Conservation (phyloP, 169 alveolate species). For the Plasmodium vinckei region DNA sequence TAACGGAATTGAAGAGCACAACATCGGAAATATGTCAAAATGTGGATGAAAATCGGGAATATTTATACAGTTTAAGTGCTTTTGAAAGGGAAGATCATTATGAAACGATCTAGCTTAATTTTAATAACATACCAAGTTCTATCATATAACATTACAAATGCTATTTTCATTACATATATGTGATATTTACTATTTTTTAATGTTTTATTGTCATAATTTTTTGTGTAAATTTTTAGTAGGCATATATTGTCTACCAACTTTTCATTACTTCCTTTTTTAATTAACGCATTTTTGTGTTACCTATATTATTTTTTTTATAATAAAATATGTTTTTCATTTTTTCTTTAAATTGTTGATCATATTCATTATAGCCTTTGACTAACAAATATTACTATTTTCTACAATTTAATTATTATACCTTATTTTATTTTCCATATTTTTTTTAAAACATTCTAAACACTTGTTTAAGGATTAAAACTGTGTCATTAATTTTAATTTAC, state of each 20-base stretch:
- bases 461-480: no score
- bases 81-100: conserved; percentile 71
- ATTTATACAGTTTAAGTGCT: conserved; percentile 40
- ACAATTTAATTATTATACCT: no score
- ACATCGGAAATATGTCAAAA: conserved; percentile 70
- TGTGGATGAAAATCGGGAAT: conserved; percentile 67
- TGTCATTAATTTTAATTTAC: no score
- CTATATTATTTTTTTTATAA: no score
- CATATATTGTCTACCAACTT: not conserved
- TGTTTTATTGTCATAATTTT: not conserved
- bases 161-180: not conserved
- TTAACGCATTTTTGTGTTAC: not conserved
- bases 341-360: no score
- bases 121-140: not conserved
- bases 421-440: no score
- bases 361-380: no score
- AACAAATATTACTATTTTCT: no score
- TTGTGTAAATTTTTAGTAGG: not conserved
- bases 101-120: conserved; percentile 28
- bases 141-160: not conserved
- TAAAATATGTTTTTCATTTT: no score
- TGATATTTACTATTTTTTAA: not conserved
- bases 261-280: not conserved
- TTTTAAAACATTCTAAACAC: no score
- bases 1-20: conserved; percentile 62